Evolutionary conservation across 2,329 filamentous ascomycete species (phyloP).

Genomic region (Nemania diffusa): DNA sequence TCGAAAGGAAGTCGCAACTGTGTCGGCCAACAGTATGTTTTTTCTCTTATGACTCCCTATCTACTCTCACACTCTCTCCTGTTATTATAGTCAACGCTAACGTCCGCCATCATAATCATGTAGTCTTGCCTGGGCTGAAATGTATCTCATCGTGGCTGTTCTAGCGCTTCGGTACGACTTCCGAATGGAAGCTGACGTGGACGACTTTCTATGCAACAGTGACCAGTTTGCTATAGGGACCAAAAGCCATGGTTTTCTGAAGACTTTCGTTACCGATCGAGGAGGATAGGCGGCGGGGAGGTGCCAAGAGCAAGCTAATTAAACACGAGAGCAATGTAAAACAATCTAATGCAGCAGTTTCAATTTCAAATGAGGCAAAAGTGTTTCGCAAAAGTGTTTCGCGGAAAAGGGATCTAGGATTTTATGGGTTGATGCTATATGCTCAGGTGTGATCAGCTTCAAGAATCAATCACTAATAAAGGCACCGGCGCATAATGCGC

Average conservation of each 20-base stretch:
- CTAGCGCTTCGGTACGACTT: not conserved
- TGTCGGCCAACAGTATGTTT: not conserved
- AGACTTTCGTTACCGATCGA: conserved; percentile 1
- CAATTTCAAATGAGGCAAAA: no score
- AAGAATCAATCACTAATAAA: no score
- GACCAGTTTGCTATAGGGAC: conserved; percentile 1
- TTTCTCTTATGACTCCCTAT: not conserved
- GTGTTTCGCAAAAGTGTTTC: no score
- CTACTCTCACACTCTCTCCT: not conserved
- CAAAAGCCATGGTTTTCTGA: conserved; percentile 1
- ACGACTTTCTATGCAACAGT: conserved; percentile 1
- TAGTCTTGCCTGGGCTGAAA: conserved; percentile 3
- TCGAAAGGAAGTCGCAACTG: not conserved
- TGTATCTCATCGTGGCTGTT: not conserved
- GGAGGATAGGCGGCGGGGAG: conserved; percentile 1
- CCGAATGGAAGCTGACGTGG: not conserved
- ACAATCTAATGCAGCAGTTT: not conserved
- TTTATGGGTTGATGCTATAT: no score
- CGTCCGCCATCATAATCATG: not conserved
- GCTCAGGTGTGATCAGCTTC: no score
- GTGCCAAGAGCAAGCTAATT: conserved; percentile 1
- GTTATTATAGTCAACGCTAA: not conserved
- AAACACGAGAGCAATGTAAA: conserved; percentile 2
- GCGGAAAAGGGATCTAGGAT: no score
- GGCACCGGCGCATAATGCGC: no score